Percentiles rank a stretch among this genome's conserved stretches.
Conservation (phyloP, 2,329 filamentous ascomycete species). For the Aspergillus ustus region DNA sequence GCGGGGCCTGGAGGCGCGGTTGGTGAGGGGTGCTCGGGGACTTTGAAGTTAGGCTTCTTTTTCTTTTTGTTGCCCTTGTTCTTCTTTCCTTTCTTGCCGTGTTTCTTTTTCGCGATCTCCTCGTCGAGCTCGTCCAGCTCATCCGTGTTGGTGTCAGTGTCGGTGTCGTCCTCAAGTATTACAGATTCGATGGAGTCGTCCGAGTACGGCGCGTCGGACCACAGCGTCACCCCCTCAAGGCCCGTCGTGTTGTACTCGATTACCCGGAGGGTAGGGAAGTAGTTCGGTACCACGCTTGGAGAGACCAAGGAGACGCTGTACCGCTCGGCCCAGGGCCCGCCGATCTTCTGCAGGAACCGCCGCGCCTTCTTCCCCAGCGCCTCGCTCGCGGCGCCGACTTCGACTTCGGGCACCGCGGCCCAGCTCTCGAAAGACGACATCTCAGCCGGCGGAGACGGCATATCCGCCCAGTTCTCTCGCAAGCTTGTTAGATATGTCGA, state of each 20-base stretch:
- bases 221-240: slow-evolving; percentile 60
- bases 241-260: slow-evolving; percentile 91
- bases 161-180: not conserved
- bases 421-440: slow-evolving; percentile 22
- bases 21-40: slow-evolving; percentile 75
- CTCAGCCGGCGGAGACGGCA: slow-evolving; percentile 62
- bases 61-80: slow-evolving; percentile 53
- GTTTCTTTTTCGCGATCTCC: slow-evolving; percentile 51
- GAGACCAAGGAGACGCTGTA: slow-evolving; percentile 81
- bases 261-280: slow-evolving; percentile 87
- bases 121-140: slow-evolving; percentile 53
- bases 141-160: slow-evolving; percentile 11
- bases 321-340: slow-evolving; percentile 80
- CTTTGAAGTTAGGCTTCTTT: slow-evolving; percentile 63
- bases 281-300: slow-evolving; percentile 90
- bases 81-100: slow-evolving; percentile 41
- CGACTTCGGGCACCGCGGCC: slow-evolving; percentile 9
- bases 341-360: slow-evolving; percentile 69
- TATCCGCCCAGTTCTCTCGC: slow-evolving; percentile 73
- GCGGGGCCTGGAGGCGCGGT: slow-evolving; percentile 80
- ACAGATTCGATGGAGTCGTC: not conserved
- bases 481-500: slow-evolving; percentile 79
- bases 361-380: slow-evolving; percentile 52
- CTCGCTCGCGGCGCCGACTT: slow-evolving; percentile 24
- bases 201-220: slow-evolving; percentile 24